Conservation (phyloP, 495 filamentous ascomycete species). For the Annulohypoxylon moriforme region DNA sequence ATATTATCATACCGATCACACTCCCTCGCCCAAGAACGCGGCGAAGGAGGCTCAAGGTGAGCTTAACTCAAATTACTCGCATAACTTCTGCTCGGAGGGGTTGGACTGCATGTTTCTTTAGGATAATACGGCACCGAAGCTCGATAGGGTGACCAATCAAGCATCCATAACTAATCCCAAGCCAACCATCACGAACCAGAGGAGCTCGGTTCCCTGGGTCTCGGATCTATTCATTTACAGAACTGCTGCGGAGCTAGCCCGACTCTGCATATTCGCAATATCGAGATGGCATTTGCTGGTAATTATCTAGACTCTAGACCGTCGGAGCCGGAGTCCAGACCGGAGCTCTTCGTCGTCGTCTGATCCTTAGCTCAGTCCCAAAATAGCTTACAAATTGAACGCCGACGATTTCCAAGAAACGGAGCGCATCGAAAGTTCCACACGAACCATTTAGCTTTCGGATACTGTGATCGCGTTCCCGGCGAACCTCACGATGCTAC, state of each 20-base stretch:
- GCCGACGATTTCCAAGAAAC: slow-evolving; percentile 11
- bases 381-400: slow-evolving; percentile 41
- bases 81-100: slow-evolving; percentile 19
- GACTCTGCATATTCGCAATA: slow-evolving; percentile 31
- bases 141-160: slow-evolving; percentile 35
- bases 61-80: slow-evolving; percentile 22
- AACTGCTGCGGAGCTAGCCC: slow-evolving; percentile 23
- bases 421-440: slow-evolving; percentile 19
- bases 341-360: slow-evolving; percentile 20
- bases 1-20: slow-evolving; percentile 2
- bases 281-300: slow-evolving; percentile 30
- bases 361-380: slow-evolving; percentile 35
- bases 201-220: slow-evolving; percentile 33
- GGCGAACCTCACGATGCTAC: slow-evolving; percentile 36
- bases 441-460: slow-evolving; percentile 20
- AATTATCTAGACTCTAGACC: slow-evolving; percentile 37
- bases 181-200: slow-evolving; percentile 28
- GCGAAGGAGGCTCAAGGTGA: slow-evolving; percentile 16
- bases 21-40: background rate
- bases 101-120: slow-evolving; percentile 22
- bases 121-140: slow-evolving; percentile 24
- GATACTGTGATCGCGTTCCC: slow-evolving; percentile 37
- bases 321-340: slow-evolving; percentile 29
- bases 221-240: slow-evolving; percentile 41
- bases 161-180: slow-evolving; percentile 19